Evolutionary conservation across 257 asterid genomes (phyloP).

Genomic region (Solanum chiquidenum): DNA sequence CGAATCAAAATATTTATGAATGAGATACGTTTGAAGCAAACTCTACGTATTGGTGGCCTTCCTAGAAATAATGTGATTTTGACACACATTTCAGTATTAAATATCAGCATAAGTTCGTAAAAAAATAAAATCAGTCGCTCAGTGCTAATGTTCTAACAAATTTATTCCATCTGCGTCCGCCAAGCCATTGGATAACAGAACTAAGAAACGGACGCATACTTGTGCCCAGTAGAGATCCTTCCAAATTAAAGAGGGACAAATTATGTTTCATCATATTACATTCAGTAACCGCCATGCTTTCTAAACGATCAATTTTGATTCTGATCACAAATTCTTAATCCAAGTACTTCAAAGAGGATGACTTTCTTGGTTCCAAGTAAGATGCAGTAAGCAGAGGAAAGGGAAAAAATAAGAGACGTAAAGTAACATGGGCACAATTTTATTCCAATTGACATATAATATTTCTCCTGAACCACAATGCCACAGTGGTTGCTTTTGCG

Average conservation of each 20-base stretch:
- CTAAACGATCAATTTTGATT: neutral
- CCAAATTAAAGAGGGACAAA: neutral
- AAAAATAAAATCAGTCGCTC: neutral
- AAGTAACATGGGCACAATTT: neutral
- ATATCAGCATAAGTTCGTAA: neutral
- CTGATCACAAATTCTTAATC: neutral
- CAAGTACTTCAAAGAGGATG: neutral
- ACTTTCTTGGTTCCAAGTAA: neutral
- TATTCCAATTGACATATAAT: neutral
- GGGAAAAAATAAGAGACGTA: neutral
- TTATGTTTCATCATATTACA: neutral
- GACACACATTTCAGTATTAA: too few relatives aligned
- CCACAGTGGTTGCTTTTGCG: neutral
- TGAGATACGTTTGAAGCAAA: too few relatives aligned
- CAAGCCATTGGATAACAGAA: neutral
- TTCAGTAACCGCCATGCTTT: neutral
- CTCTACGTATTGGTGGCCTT: too few relatives aligned
- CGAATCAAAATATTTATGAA: too few relatives aligned
- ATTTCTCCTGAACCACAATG: neutral
- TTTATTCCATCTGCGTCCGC: neutral
- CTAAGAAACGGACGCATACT: neutral
- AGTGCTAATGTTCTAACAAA: neutral
- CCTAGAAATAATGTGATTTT: too few relatives aligned
- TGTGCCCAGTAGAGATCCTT: neutral
- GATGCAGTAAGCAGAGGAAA: neutral